Percentiles rank a stretch among this genome's conserved stretches.
Conservation (phyloP, 2,329 filamentous ascomycete genomes). For the Fusarium sp. region DNA sequence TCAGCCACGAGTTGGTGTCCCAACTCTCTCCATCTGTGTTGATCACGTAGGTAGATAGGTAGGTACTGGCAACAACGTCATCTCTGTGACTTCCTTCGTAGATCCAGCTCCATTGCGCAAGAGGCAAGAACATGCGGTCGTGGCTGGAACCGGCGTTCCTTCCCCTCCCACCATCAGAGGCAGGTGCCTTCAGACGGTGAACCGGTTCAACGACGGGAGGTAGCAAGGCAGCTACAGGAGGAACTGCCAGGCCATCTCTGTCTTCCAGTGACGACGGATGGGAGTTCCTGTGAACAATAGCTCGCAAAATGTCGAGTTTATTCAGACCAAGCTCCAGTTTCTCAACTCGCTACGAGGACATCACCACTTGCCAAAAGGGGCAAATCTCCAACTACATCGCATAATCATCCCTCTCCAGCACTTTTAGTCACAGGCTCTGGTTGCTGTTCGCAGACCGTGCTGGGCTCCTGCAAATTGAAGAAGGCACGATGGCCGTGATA, state of each 20-base stretch:
- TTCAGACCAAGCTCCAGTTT: background rate
- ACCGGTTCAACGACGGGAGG: background rate
- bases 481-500: background rate
- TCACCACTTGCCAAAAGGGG: constrained; percentile 3
- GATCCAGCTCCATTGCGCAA: background rate
- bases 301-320: background rate
- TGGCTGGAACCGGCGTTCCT: background rate
- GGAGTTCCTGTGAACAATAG: background rate
- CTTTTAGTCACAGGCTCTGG: background rate
- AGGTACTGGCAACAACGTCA: constrained; percentile 6
- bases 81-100: constrained; percentile 5
- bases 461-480: background rate
- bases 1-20: background rate
- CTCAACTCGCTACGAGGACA: background rate
- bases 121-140: background rate
- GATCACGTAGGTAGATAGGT: background rate
- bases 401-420: background rate
- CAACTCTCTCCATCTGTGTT: constrained; percentile 2
- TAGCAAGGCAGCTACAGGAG: background rate
- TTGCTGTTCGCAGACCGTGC: background rate
- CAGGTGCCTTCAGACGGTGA: background rate
- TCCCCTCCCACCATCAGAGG: background rate
- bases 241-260: background rate
- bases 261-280: background rate
- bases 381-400: background rate